Percentiles rank a stretch among this genome's conserved stretches.
phyloP scores from a whole-genome alignment of 192 early-diverging fungal genomes.

The Podila minutissima region DNA sequence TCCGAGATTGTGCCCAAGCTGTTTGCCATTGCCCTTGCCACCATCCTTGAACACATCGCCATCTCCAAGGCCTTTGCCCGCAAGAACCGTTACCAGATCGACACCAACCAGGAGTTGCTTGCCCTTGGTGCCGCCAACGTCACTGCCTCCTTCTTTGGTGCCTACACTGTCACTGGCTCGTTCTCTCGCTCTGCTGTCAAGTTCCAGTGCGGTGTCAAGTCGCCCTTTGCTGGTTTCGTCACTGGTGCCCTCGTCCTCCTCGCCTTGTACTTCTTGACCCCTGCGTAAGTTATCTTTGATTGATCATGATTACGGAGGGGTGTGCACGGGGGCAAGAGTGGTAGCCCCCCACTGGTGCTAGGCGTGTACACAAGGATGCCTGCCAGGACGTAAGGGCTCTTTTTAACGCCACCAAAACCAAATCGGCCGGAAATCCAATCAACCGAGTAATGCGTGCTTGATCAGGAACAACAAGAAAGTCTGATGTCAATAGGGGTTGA shows the following conservation, averaged over 20 bases:
- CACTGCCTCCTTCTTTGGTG: slow-evolving; percentile 86
- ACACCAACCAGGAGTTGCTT: slow-evolving; percentile 89
- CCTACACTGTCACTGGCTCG: slow-evolving; percentile 90
- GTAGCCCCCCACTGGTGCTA: not conserved
- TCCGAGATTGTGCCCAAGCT: slow-evolving; percentile 61
- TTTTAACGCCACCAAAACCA: no score
- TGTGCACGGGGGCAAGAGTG: not conserved
- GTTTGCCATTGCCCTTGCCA: slow-evolving; percentile 74
- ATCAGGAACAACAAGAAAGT: not conserved
- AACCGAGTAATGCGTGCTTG: not conserved
- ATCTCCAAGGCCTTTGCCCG: slow-evolving; percentile 90
- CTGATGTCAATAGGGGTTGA: not conserved
- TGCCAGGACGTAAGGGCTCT: no score
- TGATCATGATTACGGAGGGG: not conserved
- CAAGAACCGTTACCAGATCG: slow-evolving; percentile 81
- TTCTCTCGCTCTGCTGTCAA: slow-evolving; percentile 96
- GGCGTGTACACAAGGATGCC: no score
- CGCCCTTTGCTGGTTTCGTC: slow-evolving; percentile 82
- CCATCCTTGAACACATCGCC: slow-evolving; percentile 92
- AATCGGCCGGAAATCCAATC: no score
- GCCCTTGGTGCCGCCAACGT: slow-evolving; percentile 91
- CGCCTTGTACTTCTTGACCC: slow-evolving; percentile 83
- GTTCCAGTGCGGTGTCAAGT: slow-evolving; percentile 85
- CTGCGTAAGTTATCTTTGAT: slow-evolving; percentile 49
- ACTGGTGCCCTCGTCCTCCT: slow-evolving; percentile 84